phyloP scores from a whole-genome alignment of 768 basidiomycete species.

The Daedalea quercina region DNA sequence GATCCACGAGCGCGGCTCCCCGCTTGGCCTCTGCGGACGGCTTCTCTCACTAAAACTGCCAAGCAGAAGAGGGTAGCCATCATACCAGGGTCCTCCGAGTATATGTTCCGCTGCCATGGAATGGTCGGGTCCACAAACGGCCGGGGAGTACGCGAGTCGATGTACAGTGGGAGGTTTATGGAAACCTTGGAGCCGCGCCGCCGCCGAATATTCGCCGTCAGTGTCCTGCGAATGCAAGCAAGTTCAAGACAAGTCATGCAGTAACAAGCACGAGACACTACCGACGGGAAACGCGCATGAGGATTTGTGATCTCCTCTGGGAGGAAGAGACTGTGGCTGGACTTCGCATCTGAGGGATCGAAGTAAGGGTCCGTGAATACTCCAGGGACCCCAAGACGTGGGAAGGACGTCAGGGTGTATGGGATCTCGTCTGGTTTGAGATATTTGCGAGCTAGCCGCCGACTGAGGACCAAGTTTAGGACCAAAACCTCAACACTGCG shows the following conservation, averaged over 20 bases:
- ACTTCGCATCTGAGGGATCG: constrained; percentile 66
- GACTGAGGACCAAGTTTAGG: constrained; percentile 30
- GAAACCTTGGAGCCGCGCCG: constrained; percentile 90
- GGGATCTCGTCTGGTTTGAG: constrained; percentile 84
- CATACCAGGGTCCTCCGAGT: constrained; percentile 79
- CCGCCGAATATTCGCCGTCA: constrained; percentile 93
- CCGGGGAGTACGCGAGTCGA: constrained; percentile 79
- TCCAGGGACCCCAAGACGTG: constrained; percentile 82
- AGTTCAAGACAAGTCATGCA: constrained; percentile 13
- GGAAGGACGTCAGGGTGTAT: constrained; percentile 92
- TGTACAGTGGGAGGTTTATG: constrained; percentile 90
- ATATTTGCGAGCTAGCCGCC: constrained; percentile 76
- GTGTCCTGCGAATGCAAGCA: constrained; percentile 50
- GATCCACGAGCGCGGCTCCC: constrained; percentile 82
- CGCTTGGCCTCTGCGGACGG: constrained; percentile 66
- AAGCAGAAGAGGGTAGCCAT: background rate
- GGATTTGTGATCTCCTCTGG: constrained; percentile 96
- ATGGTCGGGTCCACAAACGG: constrained; percentile 94
- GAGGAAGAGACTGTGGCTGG: constrained; percentile 90
- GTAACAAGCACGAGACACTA: constrained; percentile 19
- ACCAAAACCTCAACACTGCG: background rate
- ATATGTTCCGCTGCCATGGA: constrained; percentile 78
- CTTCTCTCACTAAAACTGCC: background rate
- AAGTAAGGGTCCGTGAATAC: constrained; percentile 90
- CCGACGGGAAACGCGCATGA: constrained; percentile 96